Percentiles rank a stretch among this genome's conserved stretches.
Evolutionary conservation across 441 rosid genomes (phyloP).

Genomic region (Populus trichocarpa): DNA sequence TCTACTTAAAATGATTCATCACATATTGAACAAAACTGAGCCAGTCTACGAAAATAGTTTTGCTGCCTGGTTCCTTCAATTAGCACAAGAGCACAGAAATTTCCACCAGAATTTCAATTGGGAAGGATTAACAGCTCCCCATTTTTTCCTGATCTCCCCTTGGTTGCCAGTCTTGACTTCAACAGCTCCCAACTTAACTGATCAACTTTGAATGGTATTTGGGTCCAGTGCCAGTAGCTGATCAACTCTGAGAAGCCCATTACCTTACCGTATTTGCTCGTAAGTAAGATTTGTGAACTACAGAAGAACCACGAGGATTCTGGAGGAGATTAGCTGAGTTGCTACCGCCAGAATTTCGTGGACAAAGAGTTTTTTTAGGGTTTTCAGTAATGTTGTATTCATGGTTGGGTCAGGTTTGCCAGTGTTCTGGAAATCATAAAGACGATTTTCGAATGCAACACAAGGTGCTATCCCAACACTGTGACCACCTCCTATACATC

Average conservation of each 20-base stretch:
- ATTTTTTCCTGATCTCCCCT: slow-evolving; percentile 49
- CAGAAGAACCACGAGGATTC: slow-evolving; percentile 28
- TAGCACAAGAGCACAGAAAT: background rate
- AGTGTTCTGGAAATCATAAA: slow-evolving; percentile 39
- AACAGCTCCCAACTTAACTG: slow-evolving; percentile 40
- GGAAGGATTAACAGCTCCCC: slow-evolving; percentile 32
- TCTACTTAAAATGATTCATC: background rate
- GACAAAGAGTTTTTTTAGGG: slow-evolving; percentile 30
- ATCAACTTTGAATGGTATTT: slow-evolving; percentile 26
- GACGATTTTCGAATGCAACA: slow-evolving; percentile 35
- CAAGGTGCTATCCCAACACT: slow-evolving; percentile 54
- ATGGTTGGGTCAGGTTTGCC: slow-evolving; percentile 48
- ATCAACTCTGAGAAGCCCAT: slow-evolving; percentile 54
- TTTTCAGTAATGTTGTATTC: slow-evolving; percentile 22
- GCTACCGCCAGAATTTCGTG: slow-evolving; percentile 14
- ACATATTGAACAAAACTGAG: background rate
- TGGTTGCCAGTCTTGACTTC: slow-evolving; percentile 19
- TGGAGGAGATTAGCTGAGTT: slow-evolving; percentile 43
- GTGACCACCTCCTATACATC: slow-evolving; percentile 44
- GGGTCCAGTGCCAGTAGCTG: slow-evolving; percentile 38
- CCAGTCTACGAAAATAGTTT: background rate
- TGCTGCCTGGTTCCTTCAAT: background rate
- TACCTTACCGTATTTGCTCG: slow-evolving; percentile 30
- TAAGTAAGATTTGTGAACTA: slow-evolving; percentile 46
- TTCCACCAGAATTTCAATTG: background rate